phyloP scores from a whole-genome alignment of 2,329 filamentous ascomycete genomes.

The Camillea tinctor region DNA sequence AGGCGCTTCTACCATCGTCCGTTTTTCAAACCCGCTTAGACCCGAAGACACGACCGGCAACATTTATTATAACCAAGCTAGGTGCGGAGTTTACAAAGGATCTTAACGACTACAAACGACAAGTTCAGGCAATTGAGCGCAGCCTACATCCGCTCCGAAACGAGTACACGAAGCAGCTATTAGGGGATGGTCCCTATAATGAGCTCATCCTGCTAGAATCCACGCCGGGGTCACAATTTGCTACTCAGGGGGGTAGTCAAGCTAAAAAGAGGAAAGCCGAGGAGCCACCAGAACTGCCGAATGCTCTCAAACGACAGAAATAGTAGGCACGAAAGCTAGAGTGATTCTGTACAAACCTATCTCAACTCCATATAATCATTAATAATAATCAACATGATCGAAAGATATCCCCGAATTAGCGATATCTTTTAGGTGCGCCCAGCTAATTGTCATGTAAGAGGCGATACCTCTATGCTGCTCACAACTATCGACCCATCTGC shows the following conservation, averaged over 20 bases:
- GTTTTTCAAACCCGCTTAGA: background rate
- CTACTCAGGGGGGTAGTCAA: background rate
- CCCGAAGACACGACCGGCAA: background rate
- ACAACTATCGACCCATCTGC: constrained; percentile 21
- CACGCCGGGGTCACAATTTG: background rate
- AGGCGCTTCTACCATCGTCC: background rate
- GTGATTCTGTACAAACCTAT: background rate
- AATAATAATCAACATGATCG: background rate
- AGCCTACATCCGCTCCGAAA: background rate
- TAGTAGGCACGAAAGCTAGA: background rate
- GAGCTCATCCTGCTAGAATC: background rate
- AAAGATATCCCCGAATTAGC: background rate
- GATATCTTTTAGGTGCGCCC: background rate
- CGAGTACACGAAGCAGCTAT: background rate
- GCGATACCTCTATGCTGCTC: constrained; percentile 12
- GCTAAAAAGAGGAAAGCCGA: background rate
- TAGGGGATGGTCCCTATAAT: background rate
- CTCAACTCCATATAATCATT: background rate
- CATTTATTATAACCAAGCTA: background rate
- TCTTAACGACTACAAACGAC: background rate
- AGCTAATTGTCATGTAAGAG: background rate
- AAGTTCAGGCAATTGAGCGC: background rate
- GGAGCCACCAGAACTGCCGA: background rate
- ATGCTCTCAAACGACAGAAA: background rate
- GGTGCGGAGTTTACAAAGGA: background rate